Evolutionary conservation across 371 early-diverging fungal genomes (phyloP), one percentile per base, ranked within the genome.

Genomic region (Mycotypha africana): DNA sequence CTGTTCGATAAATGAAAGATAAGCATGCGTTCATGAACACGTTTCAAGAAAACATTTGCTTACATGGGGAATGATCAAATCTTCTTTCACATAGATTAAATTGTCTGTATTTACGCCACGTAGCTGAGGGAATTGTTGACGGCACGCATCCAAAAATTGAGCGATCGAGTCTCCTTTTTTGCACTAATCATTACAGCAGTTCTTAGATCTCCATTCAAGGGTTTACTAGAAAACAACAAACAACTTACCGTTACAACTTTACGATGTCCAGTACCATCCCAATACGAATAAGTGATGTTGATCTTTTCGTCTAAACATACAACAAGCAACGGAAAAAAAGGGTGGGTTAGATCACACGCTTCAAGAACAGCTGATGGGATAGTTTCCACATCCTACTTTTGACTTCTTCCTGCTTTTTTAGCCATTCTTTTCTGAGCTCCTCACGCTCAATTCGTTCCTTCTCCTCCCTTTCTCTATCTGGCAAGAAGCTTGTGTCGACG

Each of bases 201-300:
- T 2, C 4, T 39, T 38, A 2, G 10, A 6, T 26, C 32, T 32
- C 22, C 31, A 12, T 31, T 31, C 31, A 31, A 31, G n/a, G n/a
- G n/a, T n/a, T 6, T 5, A 39, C 24, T 11, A 17, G 2, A 30
- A 24, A 24, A 15, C 12, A 8, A 35, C 34, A 11, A 25, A 11
- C n/a, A 21, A 45, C 56, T 58, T 73, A 85, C 88, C 58, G 82
- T 79, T 9, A 90, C 89, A 32, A 66, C 67, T 41, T 85, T 85
- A 38, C 96, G 91, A 55, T 96, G 95, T 1, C 97, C 97, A 19
- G 86, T 78, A 5, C 97, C 97, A 66, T 96, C 95, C 97, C 97
- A 96, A 56, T 88, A 95, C 44, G 86, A 86, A 57, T 93, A 95
- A 15, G 93, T 92, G 47, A 95, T 85, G 14, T 61, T 55, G 32